phyloP scores from a whole-genome alignment of 2,329 filamentous ascomycete species.

The Hypocrella siamensis region DNA sequence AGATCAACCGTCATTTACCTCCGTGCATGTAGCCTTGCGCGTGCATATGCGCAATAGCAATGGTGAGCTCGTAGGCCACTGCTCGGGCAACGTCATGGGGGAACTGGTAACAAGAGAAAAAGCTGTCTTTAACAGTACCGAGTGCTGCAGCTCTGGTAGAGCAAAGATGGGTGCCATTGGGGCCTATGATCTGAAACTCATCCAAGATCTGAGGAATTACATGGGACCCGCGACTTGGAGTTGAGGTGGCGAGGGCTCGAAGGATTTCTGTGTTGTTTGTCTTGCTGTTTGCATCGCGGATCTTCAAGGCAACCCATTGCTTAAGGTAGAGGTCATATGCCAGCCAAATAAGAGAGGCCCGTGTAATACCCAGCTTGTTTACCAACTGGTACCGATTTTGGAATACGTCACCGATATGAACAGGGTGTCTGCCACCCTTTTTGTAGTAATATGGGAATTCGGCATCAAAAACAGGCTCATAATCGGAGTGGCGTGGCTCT shows the following conservation, averaged over 20 bases:
- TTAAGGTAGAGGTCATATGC: background rate
- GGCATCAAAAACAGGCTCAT: too few relatives aligned
- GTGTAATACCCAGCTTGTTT: background rate
- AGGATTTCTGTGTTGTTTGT: background rate
- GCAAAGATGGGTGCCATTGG: slow-evolving; percentile 14
- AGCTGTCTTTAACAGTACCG: slow-evolving; percentile 8
- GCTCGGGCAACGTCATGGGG: slow-evolving; percentile 12
- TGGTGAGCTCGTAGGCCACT: slow-evolving; percentile 11
- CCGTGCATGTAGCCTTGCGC: slow-evolving; percentile 15
- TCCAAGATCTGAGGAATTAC: slow-evolving; percentile 8
- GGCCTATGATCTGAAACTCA: slow-evolving; percentile 9
- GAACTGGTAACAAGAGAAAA: slow-evolving; percentile 7
- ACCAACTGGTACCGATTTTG: background rate
- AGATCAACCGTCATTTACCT: slow-evolving; percentile 7
- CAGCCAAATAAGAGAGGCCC: background rate
- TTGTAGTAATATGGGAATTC: too few relatives aligned
- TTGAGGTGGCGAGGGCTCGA: background rate
- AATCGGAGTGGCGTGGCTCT: too few relatives aligned
- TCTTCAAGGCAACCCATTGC: background rate
- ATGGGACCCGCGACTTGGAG: background rate
- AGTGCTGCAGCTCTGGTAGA: slow-evolving; percentile 9
- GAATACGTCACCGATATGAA: background rate
- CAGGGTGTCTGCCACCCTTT: background rate
- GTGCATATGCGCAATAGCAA: slow-evolving; percentile 15
- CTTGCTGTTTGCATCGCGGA: background rate